Conservation (phyloP, 225 moss, liverwort and hornwort genomes). For the Lunularia cruciata region DNA sequence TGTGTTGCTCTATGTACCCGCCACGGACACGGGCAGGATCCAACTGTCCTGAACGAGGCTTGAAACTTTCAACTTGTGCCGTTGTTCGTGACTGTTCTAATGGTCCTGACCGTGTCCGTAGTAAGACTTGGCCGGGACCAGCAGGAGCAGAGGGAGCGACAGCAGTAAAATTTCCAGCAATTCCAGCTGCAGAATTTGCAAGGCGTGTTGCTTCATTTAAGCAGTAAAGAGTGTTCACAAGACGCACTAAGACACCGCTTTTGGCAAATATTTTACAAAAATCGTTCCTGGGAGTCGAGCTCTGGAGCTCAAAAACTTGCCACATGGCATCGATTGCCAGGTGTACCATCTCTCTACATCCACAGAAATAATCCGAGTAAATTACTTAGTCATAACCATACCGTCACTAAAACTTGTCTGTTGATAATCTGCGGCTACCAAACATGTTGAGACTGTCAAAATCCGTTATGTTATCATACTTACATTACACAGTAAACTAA, state of each 20-base stretch:
- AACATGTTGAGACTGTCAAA: neutral
- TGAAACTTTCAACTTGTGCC: constrained; percentile 40
- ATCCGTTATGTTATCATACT: too few relatives aligned
- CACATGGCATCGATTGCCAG: constrained; percentile 93
- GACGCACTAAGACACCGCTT: constrained; percentile 82
- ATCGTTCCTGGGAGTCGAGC: constrained; percentile 74
- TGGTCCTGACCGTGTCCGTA: constrained; percentile 53
- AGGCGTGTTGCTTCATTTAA: constrained; percentile 78
- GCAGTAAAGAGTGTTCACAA: constrained; percentile 89
- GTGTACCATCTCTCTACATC: constrained; percentile 95
- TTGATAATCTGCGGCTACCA: too few relatives aligned
- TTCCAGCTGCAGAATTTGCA: constrained; percentile 27
- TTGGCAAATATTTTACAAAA: constrained; percentile 96
- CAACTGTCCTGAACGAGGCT: constrained; percentile 55
- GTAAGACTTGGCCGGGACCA: constrained; percentile 37
- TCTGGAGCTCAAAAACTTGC: constrained; percentile 84
- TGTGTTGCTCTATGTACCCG: constrained; percentile 51
- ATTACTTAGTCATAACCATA: too few relatives aligned
- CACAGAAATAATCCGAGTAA: constrained; percentile 3
- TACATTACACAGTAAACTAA: too few relatives aligned
- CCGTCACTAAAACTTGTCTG: too few relatives aligned
- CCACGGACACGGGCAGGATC: constrained; percentile 53
- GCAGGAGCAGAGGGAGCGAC: constrained; percentile 13
- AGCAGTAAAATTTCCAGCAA: constrained; percentile 9
- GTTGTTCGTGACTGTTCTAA: constrained; percentile 45